A percentile compares a stretch with the other conserved stretches of the same genome.
Evolutionary conservation across 177 flowering plant species (phyloP).

Genomic region (Vitis hybrid): DNA sequence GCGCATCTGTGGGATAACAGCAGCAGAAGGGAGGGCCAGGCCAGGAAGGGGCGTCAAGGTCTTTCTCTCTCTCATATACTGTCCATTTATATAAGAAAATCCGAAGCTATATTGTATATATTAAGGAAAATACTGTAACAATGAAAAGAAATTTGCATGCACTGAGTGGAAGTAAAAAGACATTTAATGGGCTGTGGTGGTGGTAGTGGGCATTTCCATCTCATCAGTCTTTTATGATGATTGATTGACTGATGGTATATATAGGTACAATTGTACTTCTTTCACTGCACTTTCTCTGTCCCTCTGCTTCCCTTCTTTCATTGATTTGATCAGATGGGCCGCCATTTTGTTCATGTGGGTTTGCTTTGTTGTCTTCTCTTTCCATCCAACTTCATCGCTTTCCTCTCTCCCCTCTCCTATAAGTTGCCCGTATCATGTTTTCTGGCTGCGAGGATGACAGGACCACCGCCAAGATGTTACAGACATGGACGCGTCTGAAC

Average conservation of each 20-base stretch:
- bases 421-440: slow-evolving; percentile 1
- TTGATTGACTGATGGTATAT: slow-evolving; percentile 34
- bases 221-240: slow-evolving; percentile 21
- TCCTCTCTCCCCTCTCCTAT: not conserved
- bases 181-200: not conserved
- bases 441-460: slow-evolving; percentile 13
- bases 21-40: slow-evolving; percentile 95
- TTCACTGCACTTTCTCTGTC: not conserved
- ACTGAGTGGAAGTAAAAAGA: not conserved
- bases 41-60: slow-evolving; percentile 97
- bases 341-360: slow-evolving; percentile 37
- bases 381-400: not conserved
- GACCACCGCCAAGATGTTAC: slow-evolving; percentile 11
- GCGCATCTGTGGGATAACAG: slow-evolving; percentile 99
- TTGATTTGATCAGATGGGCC: slow-evolving; percentile 52
- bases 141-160: slow-evolving; percentile 35
- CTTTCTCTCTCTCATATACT: slow-evolving; percentile 4
- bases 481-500: slow-evolving; percentile 18
- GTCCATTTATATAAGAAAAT: not conserved
- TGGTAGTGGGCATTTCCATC: slow-evolving; percentile 1
- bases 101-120: too few species aligned
- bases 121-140: not conserved
- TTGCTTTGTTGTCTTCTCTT: slow-evolving; percentile 6
- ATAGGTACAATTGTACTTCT: slow-evolving; percentile 14
- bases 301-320: slow-evolving; percentile 12